Evolutionary conservation across 306 rosid genomes (phyloP), one percentile per base, ranked within the genome.

Genomic region (Ormosia emarginata): DNA sequence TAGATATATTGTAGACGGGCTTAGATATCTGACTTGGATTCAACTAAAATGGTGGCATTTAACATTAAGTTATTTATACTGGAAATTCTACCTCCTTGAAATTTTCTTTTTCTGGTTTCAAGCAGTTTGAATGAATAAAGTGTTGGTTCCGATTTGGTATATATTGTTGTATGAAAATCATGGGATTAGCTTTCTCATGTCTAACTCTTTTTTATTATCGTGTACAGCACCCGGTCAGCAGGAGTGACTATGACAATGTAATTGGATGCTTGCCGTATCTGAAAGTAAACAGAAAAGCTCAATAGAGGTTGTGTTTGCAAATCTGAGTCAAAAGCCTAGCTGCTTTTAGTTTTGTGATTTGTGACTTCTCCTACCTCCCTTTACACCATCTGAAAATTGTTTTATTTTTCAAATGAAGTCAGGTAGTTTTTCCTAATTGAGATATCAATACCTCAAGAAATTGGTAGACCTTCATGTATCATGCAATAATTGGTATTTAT

Each of bases 161-260:
- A 13, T 77, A 34, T 11, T 24, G 3, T 32, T 62, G 7, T 58
- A 68, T 46, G 57, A 79, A 63, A 63, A 37, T 68, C 44, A 70
- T 63, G 30, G 70, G 69, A 18, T 84, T 65, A 46, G 73, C 49
- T 69, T 85, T 85, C 74, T 87, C 36, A 43, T 70, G 34, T 18
- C 75, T 86, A 65, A 77, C 78, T 61, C 67, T 1, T 57, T 39
- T 71, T 32, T 66, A 34, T 79, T 83, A 58, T 57, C 49, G 75
- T 81, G 40, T 29, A 55, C 98, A 95, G 98, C 87, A 82, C 65
- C 79, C 79, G 6, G 98, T 93, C 49, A 68, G 77, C 90, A 89
- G 91, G 83, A 92, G 98, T 69, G 98, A 95, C 91, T 93, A 92
- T 77, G 92, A 95, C 86, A 95, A 95, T 71, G 99, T 95, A 73